Evolutionary conservation across 805 yeast genomes (phyloP).

Genomic region (Diddensiella transvaalensis): DNA sequence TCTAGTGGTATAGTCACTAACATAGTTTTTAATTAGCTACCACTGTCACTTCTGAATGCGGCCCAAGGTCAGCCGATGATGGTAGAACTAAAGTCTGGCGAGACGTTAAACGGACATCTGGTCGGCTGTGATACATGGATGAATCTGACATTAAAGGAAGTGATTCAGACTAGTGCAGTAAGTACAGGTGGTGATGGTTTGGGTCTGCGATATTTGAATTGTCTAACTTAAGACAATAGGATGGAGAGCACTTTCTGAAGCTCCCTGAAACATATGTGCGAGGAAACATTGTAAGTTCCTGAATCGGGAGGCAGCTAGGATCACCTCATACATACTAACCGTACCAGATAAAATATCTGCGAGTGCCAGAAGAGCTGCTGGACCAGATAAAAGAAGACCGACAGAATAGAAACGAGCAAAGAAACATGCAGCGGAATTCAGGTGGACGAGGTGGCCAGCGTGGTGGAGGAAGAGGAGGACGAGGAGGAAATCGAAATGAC

Average conservation of each 20-base stretch:
- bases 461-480: constrained; percentile 17
- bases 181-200: constrained; percentile 10
- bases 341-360: constrained; percentile 37
- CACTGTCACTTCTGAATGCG: constrained; percentile 83
- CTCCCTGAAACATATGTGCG: constrained; percentile 74
- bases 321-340: constrained; percentile 2
- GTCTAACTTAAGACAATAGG: constrained; percentile 23
- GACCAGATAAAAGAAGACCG: constrained; percentile 38
- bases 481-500: constrained; percentile 13
- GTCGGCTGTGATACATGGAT: constrained; percentile 91
- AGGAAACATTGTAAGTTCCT: constrained; percentile 63
- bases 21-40: constrained; percentile 66
- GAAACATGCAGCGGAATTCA: constrained; percentile 13
- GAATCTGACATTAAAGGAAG: constrained; percentile 84
- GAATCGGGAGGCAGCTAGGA: constrained; percentile 6
- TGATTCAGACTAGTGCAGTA: constrained; percentile 44
- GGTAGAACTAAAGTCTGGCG: constrained; percentile 90
- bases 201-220: not conserved
- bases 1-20: too few relatives aligned
- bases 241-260: constrained; percentile 59
- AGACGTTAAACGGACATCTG: constrained; percentile 77
- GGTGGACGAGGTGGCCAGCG: constrained; percentile 17
- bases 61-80: constrained; percentile 84
- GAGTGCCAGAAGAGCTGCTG: constrained; percentile 40
- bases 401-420: constrained; percentile 35